Base-by-base conservation (phyloP, 2,329 filamentous ascomycete species). In the Passalora sequoiae region DNA sequence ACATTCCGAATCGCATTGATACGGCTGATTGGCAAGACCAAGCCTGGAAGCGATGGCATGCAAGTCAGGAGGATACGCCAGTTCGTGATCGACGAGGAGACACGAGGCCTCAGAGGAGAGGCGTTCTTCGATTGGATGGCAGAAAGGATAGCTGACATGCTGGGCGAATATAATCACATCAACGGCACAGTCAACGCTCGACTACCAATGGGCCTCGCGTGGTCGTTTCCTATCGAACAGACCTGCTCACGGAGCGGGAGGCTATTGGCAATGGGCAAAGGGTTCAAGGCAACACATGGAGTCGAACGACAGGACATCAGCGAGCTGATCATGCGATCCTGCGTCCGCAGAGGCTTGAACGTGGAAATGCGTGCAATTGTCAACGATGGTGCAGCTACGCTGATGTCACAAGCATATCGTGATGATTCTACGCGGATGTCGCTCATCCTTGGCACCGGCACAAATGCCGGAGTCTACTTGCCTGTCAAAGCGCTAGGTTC, bases 41-140 rank as follows among this genome's bases (percentile, higher is more conserved):
- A 22, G 15, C 27, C 48, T 36, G 58, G 61, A 4, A 51, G 54
- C 35, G 55, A 60, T 49, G 64, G 67, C 48, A 73, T 82, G 70
- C 68, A 70, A 46, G 78, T 81, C 43, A 63, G 75, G 40, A 69
- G 68, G 44, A 76, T 78, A 62, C 68, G 70, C 27, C 73, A 70
- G 32, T 76, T 72, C 53, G 66, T 66, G 37, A 82, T 83, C 50
- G 75, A 79, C 56, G 72, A 77, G 47, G 57, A 63, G 10, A 72
- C 81, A 37, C 75, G 77, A 39, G 62, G 69, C 33, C 62, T 82
- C 46, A 66, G 71, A 44, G 79, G 78, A 2, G 69, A 69, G 17
- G 66, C 69, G 1, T 83, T 83, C 60, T 83, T 83, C 58, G 77
- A 81, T 58, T 83, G 80, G 80, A 81, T 83, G 73, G 80, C 78